Conservation (phyloP, 2,329 filamentous ascomycete genomes). For the Colletotrichum tanaceti region DNA sequence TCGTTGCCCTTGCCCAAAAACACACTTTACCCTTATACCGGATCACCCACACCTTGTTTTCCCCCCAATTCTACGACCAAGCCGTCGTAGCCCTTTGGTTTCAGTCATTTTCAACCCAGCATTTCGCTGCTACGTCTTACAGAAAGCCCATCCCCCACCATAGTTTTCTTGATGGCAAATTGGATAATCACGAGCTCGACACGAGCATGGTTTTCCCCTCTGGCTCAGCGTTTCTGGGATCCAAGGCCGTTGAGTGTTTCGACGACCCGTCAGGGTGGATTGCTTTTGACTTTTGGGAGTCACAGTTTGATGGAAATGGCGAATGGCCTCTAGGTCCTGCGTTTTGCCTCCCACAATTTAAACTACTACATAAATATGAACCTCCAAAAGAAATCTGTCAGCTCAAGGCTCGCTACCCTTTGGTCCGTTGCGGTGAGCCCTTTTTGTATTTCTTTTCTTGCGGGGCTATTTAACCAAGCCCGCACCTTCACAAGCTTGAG, state of each 20-base stretch:
- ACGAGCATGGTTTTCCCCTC: background rate
- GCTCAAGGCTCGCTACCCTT: background rate
- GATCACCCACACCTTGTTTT: background rate
- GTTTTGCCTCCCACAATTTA: slow-evolving; percentile 2
- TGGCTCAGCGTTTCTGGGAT: background rate
- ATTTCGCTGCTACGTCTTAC: background rate
- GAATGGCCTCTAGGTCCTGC: background rate
- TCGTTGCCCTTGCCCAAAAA: background rate
- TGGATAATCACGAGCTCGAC: background rate
- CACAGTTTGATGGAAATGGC: background rate
- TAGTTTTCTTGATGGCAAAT: background rate
- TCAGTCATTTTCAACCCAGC: background rate
- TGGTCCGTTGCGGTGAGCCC: background rate
- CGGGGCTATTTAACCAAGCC: background rate
- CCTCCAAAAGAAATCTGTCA: background rate
- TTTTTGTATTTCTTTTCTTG: background rate
- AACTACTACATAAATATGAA: background rate
- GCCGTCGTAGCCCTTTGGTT: background rate
- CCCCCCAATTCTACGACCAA: background rate
- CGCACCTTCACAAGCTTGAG: background rate
- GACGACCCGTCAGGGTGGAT: slow-evolving; percentile 2
- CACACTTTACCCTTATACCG: background rate
- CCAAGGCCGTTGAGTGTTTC: background rate
- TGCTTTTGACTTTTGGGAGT: background rate
- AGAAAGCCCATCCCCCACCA: too few species aligned